Conservation (phyloP, 306 rosid genomes). For the Castanospermum australe region DNA sequence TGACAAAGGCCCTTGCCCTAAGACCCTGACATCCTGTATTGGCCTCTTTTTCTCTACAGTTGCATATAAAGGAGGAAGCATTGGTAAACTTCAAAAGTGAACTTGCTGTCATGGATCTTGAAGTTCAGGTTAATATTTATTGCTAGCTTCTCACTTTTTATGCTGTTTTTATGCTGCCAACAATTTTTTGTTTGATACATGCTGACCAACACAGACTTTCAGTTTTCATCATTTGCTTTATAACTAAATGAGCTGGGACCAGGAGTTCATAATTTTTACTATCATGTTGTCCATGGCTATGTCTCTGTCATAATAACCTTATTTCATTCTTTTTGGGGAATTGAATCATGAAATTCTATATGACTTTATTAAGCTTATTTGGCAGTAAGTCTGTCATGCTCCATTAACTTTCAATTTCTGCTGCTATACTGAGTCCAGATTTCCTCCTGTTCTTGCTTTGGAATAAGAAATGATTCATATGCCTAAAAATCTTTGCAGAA, state of each 20-base stretch:
- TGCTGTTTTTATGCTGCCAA: background rate
- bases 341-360: background rate
- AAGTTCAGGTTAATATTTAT: slow-evolving; percentile 71
- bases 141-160: slow-evolving; percentile 16
- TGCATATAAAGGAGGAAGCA: slow-evolving; percentile 70
- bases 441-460: background rate
- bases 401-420: background rate
- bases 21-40: slow-evolving; percentile 11
- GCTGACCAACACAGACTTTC: background rate
- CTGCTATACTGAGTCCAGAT: background rate
- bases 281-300: background rate
- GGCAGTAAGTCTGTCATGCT: background rate
- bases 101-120: slow-evolving; percentile 76
- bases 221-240: background rate
- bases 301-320: background rate
- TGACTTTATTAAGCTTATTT: background rate
- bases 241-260: background rate
- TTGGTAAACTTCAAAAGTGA: slow-evolving; percentile 77
- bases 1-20: slow-evolving; percentile 4
- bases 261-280: background rate
- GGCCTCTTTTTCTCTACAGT: slow-evolving; percentile 48
- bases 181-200: slow-evolving; percentile 16
- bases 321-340: background rate
- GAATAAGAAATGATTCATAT: background rate
- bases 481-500: background rate